Evolutionary conservation across 2,329 filamentous ascomycete genomes (phyloP).

Genomic region (Fusarium pilosicola): DNA sequence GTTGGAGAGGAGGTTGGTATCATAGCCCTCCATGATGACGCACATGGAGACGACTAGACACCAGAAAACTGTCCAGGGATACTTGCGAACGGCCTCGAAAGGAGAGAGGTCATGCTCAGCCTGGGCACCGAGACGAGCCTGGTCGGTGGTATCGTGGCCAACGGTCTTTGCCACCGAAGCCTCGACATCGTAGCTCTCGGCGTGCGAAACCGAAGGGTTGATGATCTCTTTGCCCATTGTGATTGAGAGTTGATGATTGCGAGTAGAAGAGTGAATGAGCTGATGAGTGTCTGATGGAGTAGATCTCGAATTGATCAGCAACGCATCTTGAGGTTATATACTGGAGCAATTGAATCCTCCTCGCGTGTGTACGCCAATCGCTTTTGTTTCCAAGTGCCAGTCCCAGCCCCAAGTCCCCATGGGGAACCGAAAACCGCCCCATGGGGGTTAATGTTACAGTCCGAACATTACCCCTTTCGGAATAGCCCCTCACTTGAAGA

Average conservation of each 20-base stretch:
- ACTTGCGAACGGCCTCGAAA: slow-evolving; percentile 43
- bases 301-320: slow-evolving; percentile 2
- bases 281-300: background rate
- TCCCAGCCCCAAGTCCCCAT: background rate
- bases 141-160: slow-evolving; percentile 16
- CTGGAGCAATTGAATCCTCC: slow-evolving; percentile 1
- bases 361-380: background rate
- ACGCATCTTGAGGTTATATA: slow-evolving; percentile 24
- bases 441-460: background rate
- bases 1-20: slow-evolving; percentile 49
- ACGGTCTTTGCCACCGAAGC: background rate
- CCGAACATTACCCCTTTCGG: slow-evolving; percentile 38
- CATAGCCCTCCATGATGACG: slow-evolving; percentile 58
- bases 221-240: slow-evolving; percentile 16
- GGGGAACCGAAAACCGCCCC: slow-evolving; percentile 5
- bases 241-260: background rate
- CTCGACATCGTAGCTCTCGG: slow-evolving; percentile 16
- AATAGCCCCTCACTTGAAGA: background rate
- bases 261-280: background rate
- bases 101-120: slow-evolving; percentile 43
- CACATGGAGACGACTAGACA: slow-evolving; percentile 49
- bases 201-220: slow-evolving; percentile 13
- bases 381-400: background rate
- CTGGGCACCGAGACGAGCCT: slow-evolving; percentile 24
- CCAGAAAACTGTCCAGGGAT: slow-evolving; percentile 52